Evolutionary conservation across 2,329 filamentous ascomycete genomes (phyloP).

Genomic region (Fusarium graminum): DNA sequence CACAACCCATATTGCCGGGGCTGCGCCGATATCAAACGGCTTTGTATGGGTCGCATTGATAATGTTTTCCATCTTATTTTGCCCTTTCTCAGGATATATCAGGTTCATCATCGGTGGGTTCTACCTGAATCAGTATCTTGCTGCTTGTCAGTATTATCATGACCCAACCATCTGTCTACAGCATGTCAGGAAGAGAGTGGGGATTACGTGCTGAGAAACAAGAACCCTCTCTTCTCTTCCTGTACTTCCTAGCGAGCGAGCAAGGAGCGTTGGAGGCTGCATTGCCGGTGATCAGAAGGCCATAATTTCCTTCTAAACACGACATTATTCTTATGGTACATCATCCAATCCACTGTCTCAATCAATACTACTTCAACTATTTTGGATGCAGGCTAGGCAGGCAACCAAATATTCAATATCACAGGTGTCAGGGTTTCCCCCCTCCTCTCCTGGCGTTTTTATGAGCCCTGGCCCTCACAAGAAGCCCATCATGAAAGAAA

Average conservation of each 20-base stretch:
- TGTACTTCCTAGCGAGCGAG: conserved; percentile 1
- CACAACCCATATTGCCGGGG: conserved; percentile 17
- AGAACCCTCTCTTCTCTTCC: conserved; percentile 9
- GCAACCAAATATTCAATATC: conserved; percentile 2
- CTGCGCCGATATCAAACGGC: conserved; percentile 19
- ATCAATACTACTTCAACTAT: conserved; percentile 21
- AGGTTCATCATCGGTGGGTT: conserved; percentile 28
- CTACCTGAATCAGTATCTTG: conserved; percentile 13
- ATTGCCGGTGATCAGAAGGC: conserved; percentile 39
- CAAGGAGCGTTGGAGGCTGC: conserved; percentile 21
- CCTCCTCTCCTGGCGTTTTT: conserved; percentile 2
- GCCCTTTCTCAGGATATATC: conserved; percentile 16
- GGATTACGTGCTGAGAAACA: conserved; percentile 16
- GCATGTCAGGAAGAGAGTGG: neutral
- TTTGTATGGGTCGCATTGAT: conserved; percentile 28
- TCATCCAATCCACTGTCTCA: conserved; percentile 33
- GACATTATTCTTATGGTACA: conserved; percentile 11
- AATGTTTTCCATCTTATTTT: conserved; percentile 30
- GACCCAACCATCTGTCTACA: neutral
- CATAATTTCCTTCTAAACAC: conserved; percentile 20
- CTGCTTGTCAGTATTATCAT: conserved; percentile 5
- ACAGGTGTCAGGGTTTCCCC: conserved; percentile 10
- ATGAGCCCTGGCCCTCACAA: conserved; percentile 34
- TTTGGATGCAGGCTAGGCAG: conserved; percentile 7
- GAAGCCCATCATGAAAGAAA: conserved; percentile 37